Base-by-base conservation (phyloP, 139 green algal species). In the Chlamydomonas sphaeroides region DNA sequence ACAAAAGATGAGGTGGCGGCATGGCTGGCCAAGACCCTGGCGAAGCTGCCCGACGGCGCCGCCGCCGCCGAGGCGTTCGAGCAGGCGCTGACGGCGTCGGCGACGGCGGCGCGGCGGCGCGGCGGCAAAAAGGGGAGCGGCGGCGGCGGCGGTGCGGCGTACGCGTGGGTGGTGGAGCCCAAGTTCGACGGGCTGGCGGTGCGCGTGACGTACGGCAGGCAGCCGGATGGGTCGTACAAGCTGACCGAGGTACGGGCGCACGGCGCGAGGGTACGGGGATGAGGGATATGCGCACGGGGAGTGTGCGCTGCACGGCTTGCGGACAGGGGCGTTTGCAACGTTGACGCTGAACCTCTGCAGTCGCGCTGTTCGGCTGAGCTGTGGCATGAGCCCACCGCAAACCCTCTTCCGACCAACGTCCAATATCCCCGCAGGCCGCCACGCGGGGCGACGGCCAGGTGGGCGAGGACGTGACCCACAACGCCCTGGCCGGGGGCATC, bases 141-240 rank as follows among this genome's bases (percentile, higher is more conserved):
- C n/a, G n/a, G n/a, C n/a, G n/a, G n/a, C n/a, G n/a, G n/a, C n/a
- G n/a, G n/a, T n/a, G 5, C 32, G n/a, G 21, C 51, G 53, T 68
- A 68, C 72, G 5, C 59, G 1, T 91, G 87, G 86, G 76, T 87
- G 35, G 73, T 92, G 30, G 90, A 94, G 80, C 90, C 90, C 8
- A 94, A 94, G 59, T 82, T 94, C 23, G 90, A 94, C 78, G 90
- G 90, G 26, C 87, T 94, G 42, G 87, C 90, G 5, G 36, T 90
- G 65, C 78, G 84, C 0, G 68, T 85, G 32, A 18, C 84, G 49
- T 94, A 92, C 81, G 65, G 72, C 63, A 73, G 75, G 7, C 77
- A 56, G 30, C n/a, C 39, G 7, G 59, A 62, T 20, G 74, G 74
- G 14, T 51, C 20, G n/a, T 80, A 80, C 33, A 5, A n/a, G n/a